These are phyloP conservation scores for Aspergillus fructus DNA, from an alignment of 2,329 filamentous ascomycete species.

Conservation along the genomic window DNA sequence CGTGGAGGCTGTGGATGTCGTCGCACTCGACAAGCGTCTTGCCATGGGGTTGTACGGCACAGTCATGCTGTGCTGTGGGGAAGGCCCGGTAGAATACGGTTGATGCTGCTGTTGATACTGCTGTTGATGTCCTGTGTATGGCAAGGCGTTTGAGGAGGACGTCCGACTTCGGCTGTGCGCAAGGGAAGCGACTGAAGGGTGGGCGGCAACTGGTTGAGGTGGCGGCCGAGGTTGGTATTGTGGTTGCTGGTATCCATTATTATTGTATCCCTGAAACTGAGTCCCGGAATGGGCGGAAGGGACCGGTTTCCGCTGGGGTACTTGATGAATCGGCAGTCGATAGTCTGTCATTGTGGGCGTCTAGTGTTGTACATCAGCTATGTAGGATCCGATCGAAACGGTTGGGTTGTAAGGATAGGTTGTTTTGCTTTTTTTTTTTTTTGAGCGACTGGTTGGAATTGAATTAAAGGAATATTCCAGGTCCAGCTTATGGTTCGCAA, in stretches of 20 bases:
- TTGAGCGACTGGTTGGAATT: background rate
- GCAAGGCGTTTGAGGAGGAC: conserved; percentile 37
- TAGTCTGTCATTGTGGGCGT: conserved; percentile 38
- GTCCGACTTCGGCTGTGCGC: conserved; percentile 41
- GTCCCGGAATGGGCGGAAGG: conserved; percentile 23
- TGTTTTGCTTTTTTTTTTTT: conserved; percentile 7
- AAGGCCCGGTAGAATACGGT: conserved; percentile 26
- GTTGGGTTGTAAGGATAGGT: background rate
- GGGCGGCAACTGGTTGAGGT: conserved; percentile 24
- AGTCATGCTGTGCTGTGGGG: conserved; percentile 28
- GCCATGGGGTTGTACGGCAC: conserved; percentile 25
- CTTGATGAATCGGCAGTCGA: conserved; percentile 36
- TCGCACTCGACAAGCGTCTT: conserved; percentile 41
- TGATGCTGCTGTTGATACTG: conserved; percentile 14
- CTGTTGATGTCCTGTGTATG: conserved; percentile 25
- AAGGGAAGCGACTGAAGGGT: conserved; percentile 26
- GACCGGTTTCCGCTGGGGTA: conserved; percentile 33
- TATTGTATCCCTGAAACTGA: conserved; percentile 29
- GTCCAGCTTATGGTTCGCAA: background rate
- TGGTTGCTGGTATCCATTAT: conserved; percentile 25
- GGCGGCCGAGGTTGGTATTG: conserved; percentile 19
- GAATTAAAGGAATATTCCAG: background rate
- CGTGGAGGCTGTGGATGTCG: conserved; percentile 42
- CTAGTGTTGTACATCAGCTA: conserved; percentile 30
- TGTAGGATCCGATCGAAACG: conserved; percentile 15